Evolutionary conservation across 345 rosid genomes (phyloP), one percentile per base, ranked within the genome.

Genomic region (Salix brachista): DNA sequence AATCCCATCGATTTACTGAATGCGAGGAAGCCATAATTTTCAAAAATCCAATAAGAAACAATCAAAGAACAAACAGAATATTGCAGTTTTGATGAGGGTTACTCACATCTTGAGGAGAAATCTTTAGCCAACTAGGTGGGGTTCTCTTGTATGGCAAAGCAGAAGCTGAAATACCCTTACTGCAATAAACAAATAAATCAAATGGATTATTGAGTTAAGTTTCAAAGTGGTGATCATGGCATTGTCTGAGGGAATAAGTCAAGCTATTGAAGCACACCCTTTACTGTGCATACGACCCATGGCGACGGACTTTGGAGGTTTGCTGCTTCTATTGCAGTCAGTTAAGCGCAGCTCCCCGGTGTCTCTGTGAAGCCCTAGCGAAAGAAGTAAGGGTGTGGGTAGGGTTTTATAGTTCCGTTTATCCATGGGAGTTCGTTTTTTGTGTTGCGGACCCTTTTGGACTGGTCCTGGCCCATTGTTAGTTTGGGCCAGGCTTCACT

Each of bases 211-310:
- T 44, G 36, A 50, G 62, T 48, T 36, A 19, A 50, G 14, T 10
- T 13, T 58, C 37, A 23, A 26, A 65, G 0, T 73, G 50, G 14
- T 18, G n/a, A 19, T 50, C 16, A 23, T 16, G 48, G 7, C 4
- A 71, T 26, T 30, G 34, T 12, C 1, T 42, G 12, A 50, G 28
- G 39, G 56, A 58, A 48, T 13, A 21, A 50, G 62, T 30, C 23
- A 23, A 50, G 50, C 19, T 34, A 19, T 3, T 1, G 8, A 0
- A 34, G 66, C 78, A 46, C 0, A 87, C 97, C 97, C 97, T 77
- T 90, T 77, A 69, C 89, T 83, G 79, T 92, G 97, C 97, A 92
- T 92, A 70, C 97, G 94, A 76, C 95, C 97, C 95, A 91, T 92
- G 86, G 81, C 74, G 68, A 77, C 42, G 65, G 62, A 4, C 21